Evolutionary conservation across 2,329 filamentous ascomycete genomes (phyloP).

Genomic region (Graphilbum fragrans): DNA sequence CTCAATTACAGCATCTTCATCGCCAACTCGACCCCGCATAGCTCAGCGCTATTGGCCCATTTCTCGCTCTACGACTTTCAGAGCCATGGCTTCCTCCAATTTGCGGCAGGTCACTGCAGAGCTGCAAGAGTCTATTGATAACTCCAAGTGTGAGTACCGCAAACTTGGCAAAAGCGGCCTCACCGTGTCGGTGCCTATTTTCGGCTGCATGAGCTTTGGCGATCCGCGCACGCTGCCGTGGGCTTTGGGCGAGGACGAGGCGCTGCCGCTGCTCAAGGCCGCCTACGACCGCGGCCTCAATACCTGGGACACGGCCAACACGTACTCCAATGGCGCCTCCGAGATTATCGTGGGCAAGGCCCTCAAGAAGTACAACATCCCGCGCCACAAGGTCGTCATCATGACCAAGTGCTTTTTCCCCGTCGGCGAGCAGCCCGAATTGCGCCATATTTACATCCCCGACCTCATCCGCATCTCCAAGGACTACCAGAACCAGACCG

Average conservation of each 20-base stretch:
- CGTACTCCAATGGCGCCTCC: constrained; percentile 42
- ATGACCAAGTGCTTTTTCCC: constrained; percentile 42
- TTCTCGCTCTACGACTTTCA: no score
- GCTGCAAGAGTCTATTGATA: background rate
- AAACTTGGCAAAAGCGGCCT: constrained; percentile 39
- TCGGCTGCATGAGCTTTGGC: constrained; percentile 35
- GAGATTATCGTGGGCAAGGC: constrained; percentile 44
- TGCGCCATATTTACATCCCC: constrained; percentile 9
- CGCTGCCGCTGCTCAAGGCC: constrained; percentile 44
- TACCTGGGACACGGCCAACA: constrained; percentile 40
- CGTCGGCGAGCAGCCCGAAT: constrained; percentile 31
- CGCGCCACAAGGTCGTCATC: constrained; percentile 42
- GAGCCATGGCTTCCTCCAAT: no score
- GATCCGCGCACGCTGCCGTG: constrained; percentile 18
- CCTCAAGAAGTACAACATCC: constrained; percentile 43
- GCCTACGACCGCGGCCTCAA: constrained; percentile 50
- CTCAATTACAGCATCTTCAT: no score
- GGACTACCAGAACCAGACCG: constrained; percentile 16
- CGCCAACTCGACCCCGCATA: no score
- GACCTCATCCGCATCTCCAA: constrained; percentile 9
- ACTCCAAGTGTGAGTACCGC: background rate
- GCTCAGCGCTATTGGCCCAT: no score
- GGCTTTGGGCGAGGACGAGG: constrained; percentile 25
- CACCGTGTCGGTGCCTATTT: constrained; percentile 39
- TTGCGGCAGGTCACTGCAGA: background rate